phyloP scores from a whole-genome alignment of 192 early-diverging fungal genomes.

The Gigaspora rosea region DNA sequence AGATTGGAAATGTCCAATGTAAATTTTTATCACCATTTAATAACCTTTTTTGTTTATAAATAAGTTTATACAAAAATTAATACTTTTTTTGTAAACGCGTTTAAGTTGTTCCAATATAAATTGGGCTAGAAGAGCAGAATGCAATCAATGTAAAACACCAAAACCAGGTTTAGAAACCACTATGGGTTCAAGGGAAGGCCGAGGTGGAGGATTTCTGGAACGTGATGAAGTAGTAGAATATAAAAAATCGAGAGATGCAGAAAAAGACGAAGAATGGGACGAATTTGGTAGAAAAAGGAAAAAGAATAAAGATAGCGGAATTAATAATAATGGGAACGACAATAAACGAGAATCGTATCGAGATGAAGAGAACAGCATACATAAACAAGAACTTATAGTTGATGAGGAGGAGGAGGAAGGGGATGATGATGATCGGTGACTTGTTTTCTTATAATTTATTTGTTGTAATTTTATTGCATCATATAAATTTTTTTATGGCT shows the following conservation, averaged over 20 bases:
- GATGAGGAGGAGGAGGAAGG: constrained; percentile 34
- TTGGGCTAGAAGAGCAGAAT: constrained; percentile 37
- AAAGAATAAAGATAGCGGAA: neutral
- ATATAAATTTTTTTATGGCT: neutral
- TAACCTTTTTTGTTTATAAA: neutral
- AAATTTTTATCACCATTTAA: neutral
- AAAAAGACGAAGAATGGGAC: constrained; percentile 40
- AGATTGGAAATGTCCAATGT: constrained; percentile 38
- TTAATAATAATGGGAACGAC: neutral
- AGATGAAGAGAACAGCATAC: neutral
- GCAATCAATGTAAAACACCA: constrained; percentile 38
- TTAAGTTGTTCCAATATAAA: constrained; percentile 40
- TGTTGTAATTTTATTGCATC: neutral
- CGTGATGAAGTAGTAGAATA: constrained; percentile 40
- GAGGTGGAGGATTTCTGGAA: constrained; percentile 41
- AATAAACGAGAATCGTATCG: neutral
- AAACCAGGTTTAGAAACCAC: constrained; percentile 35
- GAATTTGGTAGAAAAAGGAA: constrained; percentile 39
- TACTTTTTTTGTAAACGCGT: too few relatives aligned
- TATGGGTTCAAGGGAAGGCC: constrained; percentile 34
- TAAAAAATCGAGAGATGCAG: constrained; percentile 25
- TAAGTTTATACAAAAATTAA: neutral
- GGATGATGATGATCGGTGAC: constrained; percentile 35
- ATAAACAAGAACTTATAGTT: neutral
- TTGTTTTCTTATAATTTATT: neutral